Percentiles rank a stretch among this genome's conserved stretches.
phyloP scores from a whole-genome alignment of 2,329 filamentous ascomycete species.

The Claviceps sorghi region DNA sequence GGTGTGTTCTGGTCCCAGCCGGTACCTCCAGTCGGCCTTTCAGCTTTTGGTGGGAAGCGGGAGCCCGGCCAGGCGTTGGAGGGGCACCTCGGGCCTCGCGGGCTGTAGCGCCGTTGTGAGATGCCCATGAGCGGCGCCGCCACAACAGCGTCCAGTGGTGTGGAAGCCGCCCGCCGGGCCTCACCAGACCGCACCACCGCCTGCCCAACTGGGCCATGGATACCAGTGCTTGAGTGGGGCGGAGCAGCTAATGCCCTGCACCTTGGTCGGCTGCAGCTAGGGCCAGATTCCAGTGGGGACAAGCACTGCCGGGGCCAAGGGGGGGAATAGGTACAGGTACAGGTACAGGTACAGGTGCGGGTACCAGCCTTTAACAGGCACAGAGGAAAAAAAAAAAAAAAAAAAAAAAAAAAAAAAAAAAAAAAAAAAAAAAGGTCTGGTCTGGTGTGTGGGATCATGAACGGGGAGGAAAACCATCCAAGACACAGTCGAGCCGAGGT shows the following conservation, averaged over 20 bases:
- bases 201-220: background rate
- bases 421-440: background rate
- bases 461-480: too few species aligned
- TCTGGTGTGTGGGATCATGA: background rate
- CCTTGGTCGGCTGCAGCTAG: background rate
- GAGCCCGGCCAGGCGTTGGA: background rate
- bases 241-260: background rate
- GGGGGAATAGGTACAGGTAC: background rate
- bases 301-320: background rate
- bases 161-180: too few species aligned
- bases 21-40: background rate
- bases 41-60: slow-evolving; percentile 3
- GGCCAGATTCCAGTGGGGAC: slow-evolving; percentile 1
- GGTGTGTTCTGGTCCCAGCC: too few species aligned
- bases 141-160: background rate
- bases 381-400: background rate
- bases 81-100: background rate
- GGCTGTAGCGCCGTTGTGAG: background rate
- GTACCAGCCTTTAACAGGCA: background rate
- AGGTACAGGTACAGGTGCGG: background rate
- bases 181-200: too few species aligned
- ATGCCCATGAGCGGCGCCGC: background rate
- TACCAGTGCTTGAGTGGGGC: too few species aligned
- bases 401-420: background rate
- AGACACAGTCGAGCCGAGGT: too few species aligned